Base-by-base conservation (phyloP, 2,329 filamentous ascomycete genomes). In the Microsporum ferrugineum region DNA sequence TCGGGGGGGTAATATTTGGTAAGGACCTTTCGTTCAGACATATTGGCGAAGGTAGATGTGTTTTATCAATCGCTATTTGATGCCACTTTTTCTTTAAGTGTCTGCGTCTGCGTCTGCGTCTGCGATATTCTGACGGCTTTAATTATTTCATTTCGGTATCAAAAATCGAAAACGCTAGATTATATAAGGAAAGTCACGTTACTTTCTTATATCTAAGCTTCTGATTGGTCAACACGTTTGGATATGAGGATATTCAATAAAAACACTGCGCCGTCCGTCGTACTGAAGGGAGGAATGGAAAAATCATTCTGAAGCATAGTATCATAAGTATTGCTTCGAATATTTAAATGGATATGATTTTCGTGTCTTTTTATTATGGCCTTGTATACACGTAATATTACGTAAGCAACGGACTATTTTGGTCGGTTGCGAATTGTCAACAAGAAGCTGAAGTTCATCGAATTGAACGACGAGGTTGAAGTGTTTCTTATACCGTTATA, bases 21-120 rank as follows among this genome's bases (percentile, higher is more conserved):
- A 63, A 91, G 80, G 57, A 92, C 89, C 77, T 94, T 94, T 69
- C 89, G 85, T 78, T 95, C 89, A 67, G 89, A 91, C 89, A 94
- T 94, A 68, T 67, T 61, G 57, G 27, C 29, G 49, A 27, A 5
- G 1, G 12, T 17, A 53, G 14, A 53, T 31, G 27, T 33, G 12
- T n/a, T n/a, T 12, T 53, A n/a, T 53, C 3, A 2, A 5, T 3
- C 4, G 3, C 10, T 34, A 53, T 33, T 23, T 10, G 27, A 34
- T 14, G 27, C 5, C 8, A 23, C 12, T n/a, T n/a, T 27, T 29
- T 53, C 33, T 6, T 33, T 29, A n/a, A 53, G 29, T 27, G 6
- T 34, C 14, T 34, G 2, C 29, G 14, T 4, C 29, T 31, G 49
- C 49, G 8, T 29, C 27, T 29, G 43, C 49, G 31, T 33, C 49